phyloP scores from a whole-genome alignment of 208 protist genomes.

The Naegleria fowleri region DNA sequence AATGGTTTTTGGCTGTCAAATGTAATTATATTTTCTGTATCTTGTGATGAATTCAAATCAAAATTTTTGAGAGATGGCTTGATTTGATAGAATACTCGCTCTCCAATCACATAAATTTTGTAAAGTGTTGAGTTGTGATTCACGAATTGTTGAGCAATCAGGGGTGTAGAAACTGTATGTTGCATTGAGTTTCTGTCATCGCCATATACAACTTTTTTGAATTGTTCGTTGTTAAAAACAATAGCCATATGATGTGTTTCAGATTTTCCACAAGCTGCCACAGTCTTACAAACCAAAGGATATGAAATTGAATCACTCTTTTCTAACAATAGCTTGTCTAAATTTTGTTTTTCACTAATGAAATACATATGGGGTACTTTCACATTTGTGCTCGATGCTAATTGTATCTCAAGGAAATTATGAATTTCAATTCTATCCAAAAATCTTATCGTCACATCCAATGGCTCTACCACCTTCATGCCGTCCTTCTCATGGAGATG shows the following conservation, averaged over 20 bases:
- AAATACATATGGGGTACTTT: not conserved
- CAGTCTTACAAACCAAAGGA: constrained; percentile 3
- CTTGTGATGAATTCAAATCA: not conserved
- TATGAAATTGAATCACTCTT: not conserved
- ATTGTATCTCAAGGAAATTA: not conserved
- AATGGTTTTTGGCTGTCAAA: constrained; percentile 1
- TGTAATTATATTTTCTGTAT: not conserved
- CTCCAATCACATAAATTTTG: constrained; percentile 16
- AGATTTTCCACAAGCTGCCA: not conserved
- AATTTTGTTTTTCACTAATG: not conserved
- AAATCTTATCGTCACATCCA: not conserved
- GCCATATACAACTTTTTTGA: not conserved
- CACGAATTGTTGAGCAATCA: constrained; percentile 17
- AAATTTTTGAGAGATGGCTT: not conserved
- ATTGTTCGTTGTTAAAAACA: not conserved
- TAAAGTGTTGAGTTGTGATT: not conserved
- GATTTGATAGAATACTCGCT: not conserved
- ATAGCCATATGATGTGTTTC: constrained; percentile 21
- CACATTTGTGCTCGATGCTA: not conserved
- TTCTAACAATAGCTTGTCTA: not conserved
- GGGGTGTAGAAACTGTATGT: not conserved
- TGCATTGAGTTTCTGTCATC: not conserved
- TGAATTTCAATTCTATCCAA: not conserved
- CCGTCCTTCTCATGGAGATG: not conserved
- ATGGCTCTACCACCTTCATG: not conserved